Percentiles rank a stretch among this genome's conserved stretches.
phyloP scores from a whole-genome alignment of 331 rosid genomes.

The Pyracantha coccinea region DNA sequence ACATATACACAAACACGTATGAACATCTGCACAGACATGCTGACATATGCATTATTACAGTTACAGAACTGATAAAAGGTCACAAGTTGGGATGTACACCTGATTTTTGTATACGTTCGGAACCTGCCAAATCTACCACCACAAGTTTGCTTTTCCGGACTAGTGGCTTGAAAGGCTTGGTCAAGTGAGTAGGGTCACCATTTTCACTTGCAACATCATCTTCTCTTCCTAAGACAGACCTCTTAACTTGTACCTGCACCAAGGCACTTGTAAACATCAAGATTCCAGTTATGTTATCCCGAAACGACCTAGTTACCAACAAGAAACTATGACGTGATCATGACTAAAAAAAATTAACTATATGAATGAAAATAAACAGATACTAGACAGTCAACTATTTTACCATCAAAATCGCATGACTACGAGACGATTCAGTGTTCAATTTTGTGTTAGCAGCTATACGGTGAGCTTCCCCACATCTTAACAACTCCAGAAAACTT shows the following conservation, averaged over 20 bases:
- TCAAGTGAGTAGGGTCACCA: constrained; percentile 63
- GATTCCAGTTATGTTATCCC: constrained; percentile 9
- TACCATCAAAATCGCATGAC: constrained; percentile 97
- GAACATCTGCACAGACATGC: neutral
- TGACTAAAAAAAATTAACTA: neutral
- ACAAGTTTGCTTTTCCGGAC: constrained; percentile 92
- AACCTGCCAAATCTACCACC: constrained; percentile 96
- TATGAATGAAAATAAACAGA: constrained; percentile 4
- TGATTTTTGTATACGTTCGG: constrained; percentile 95
- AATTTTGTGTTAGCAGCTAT: constrained; percentile 90
- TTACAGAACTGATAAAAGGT: neutral
- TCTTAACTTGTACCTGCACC: constrained; percentile 74
- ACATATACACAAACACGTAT: neutral
- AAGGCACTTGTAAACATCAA: constrained; percentile 26
- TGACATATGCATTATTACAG: neutral
- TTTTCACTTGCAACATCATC: constrained; percentile 54
- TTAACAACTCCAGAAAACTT: constrained; percentile 71
- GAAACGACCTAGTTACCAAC: neutral
- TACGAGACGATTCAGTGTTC: constrained; percentile 97
- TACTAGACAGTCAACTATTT: constrained; percentile 21
- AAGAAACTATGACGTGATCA: neutral
- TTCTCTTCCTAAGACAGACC: constrained; percentile 67
- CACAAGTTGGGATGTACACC: constrained; percentile 37
- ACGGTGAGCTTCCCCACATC: constrained; percentile 84
- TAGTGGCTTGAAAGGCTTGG: constrained; percentile 71